A percentile compares a stretch with the other conserved stretches of the same genome.
Conservation (phyloP, 441 rosid genomes). For the Flueggea neowawraea region DNA sequence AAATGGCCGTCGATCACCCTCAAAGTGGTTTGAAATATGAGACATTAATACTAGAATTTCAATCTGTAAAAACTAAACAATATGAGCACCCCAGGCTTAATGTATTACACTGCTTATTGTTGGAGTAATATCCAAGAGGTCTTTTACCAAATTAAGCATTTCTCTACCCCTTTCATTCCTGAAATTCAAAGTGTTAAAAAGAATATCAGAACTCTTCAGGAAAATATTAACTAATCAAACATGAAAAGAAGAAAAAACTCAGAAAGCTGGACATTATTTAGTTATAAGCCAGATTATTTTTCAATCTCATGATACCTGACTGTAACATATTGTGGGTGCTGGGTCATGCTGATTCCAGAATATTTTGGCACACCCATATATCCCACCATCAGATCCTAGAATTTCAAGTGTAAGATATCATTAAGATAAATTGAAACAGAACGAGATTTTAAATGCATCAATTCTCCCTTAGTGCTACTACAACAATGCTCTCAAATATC, state of each 20-base stretch:
- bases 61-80: slow-evolving; percentile 2
- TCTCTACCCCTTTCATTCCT: slow-evolving; percentile 90
- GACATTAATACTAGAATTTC: background rate
- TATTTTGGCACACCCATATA: slow-evolving; percentile 99
- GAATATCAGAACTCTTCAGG: background rate
- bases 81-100: slow-evolving; percentile 4
- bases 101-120: slow-evolving; percentile 69
- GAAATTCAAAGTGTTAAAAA: slow-evolving; percentile 15
- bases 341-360: slow-evolving; percentile 81
- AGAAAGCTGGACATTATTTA: background rate
- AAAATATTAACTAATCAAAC: background rate
- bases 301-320: slow-evolving; percentile 52
- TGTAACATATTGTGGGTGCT: slow-evolving; percentile 93
- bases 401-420: slow-evolving; percentile 5
- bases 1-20: slow-evolving; percentile 88
- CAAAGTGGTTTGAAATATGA: slow-evolving; percentile 13
- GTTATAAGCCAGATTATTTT: slow-evolving; percentile 6
- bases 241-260: background rate
- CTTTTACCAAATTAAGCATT: slow-evolving; percentile 78
- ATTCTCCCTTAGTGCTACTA: background rate
- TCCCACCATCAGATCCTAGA: slow-evolving; percentile 91
- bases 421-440: no score
- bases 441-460: background rate
- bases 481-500: no score
- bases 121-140: slow-evolving; percentile 80